Base-by-base conservation (phyloP, 2,329 filamentous ascomycete species). In the Endoconidiophora laricicola region DNA sequence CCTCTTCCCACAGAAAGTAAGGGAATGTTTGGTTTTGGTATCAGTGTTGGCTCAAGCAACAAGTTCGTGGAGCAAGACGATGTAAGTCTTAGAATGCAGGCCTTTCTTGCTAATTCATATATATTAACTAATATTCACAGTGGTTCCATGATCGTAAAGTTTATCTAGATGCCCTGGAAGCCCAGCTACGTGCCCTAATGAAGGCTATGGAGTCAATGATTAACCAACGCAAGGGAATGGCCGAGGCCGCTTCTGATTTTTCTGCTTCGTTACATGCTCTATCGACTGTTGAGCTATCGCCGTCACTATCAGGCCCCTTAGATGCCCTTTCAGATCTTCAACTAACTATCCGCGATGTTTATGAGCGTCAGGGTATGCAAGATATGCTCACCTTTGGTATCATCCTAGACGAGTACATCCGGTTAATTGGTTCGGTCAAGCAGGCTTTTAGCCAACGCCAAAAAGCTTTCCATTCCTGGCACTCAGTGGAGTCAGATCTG, bases 51-150 rank as follows among this genome's bases (percentile, higher is more conserved):
- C 26, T 75, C 79, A 52, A 73, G 78, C 49, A 80, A 74, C 58
- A 98, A 98, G 65, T 98, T 98, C 66, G 79, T 98, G 38, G 91
- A 98, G 66, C 91, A 96, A 61, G 91, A 98, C 62, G 91, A 98
- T 67, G 83, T 86, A 65, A 70, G 81, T 69, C 36, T 14, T 44
- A 4, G 18, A 12, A 33, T 9, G 18, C n/a, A 24, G 23, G 20
- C 46, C 29, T 38, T 40, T 14, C n/a, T 20, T 10, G 10, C 12
- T 48, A 10, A 4, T 41, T 42, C 3, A 22, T 23, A 9, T 6
- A 43, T 5, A 10, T 54, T 55, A 56, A 63, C 49, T 3, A 29
- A 26, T 7, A 24, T 37, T 18, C 18, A 22, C 53, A 87, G 82
- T 98, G 90, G 91, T 98, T 98, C 67, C 90, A 98, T 59, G 91